Percentiles rank a stretch among this genome's conserved stretches.
These are phyloP conservation scores for Lathyrus tuberosus DNA, from an alignment of 306 rosid genomes.

Conservation along the genomic window DNA sequence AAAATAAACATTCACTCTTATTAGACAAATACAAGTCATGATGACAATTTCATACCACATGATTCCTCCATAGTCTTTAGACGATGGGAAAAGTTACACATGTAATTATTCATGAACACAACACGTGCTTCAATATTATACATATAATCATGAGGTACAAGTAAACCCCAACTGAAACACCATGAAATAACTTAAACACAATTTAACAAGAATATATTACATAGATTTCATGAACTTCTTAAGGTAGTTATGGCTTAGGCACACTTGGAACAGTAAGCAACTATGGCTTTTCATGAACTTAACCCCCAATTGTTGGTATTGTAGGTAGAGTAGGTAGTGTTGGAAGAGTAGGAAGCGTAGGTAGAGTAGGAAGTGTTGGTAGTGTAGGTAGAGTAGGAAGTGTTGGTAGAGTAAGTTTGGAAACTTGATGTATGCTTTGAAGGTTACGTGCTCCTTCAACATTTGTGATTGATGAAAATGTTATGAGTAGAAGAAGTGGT, in stretches of 20 bases:
- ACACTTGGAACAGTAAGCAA: slow-evolving; percentile 1
- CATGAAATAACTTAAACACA: not conserved
- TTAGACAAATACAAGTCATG: not conserved
- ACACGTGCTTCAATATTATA: slow-evolving; percentile 20
- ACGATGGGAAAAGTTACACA: not conserved
- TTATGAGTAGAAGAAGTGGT: slow-evolving; percentile 36
- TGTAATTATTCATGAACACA: not conserved
- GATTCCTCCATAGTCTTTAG: not conserved
- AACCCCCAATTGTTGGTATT: not conserved
- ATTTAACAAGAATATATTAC: not conserved
- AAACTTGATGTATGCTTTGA: slow-evolving; percentile 16
- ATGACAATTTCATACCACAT: not conserved
- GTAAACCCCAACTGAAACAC: not conserved
- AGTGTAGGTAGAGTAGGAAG: not conserved
- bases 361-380: not conserved
- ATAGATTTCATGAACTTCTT: slow-evolving; percentile 2
- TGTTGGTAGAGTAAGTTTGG: slow-evolving; percentile 27
- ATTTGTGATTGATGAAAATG: slow-evolving; percentile 35
- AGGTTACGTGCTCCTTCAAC: slow-evolving; percentile 50
- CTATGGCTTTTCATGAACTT: slow-evolving; percentile 17
- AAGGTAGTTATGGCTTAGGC: slow-evolving; percentile 25
- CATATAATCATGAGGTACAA: slow-evolving; percentile 3
- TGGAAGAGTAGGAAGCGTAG: not conserved
- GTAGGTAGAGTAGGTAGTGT: not conserved
- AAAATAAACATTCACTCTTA: too few relatives aligned